These are phyloP conservation scores for Talaromyces ruber DNA, from an alignment of 495 filamentous ascomycete species.

Conservation along the genomic window DNA sequence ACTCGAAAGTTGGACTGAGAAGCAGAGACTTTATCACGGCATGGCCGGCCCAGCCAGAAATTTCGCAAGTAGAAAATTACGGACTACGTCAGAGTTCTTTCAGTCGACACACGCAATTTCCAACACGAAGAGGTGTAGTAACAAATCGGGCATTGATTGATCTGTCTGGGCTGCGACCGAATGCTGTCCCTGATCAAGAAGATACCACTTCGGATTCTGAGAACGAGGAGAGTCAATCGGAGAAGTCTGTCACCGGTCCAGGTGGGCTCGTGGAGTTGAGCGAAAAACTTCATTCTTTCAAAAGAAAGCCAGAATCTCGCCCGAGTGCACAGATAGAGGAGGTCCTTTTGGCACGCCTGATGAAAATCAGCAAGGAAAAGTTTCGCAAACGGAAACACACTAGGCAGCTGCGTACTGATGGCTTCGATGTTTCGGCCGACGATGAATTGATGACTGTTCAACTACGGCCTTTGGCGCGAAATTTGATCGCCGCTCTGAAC, in stretches of 20 bases:
- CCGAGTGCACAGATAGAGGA: neutral
- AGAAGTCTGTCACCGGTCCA: neutral
- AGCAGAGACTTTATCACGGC: neutral
- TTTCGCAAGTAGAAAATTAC: neutral
- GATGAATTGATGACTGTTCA: neutral
- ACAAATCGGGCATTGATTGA: neutral
- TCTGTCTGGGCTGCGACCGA: neutral
- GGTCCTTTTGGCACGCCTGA: neutral
- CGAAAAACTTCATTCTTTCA: neutral
- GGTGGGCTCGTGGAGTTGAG: too few species aligned
- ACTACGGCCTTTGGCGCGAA: neutral
- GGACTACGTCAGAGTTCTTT: neutral
- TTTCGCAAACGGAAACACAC: neutral
- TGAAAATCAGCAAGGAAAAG: neutral
- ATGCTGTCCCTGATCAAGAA: neutral
- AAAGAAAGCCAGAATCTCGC: neutral
- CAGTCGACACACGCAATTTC: neutral
- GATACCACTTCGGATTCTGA: neutral
- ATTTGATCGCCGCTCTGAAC: neutral
- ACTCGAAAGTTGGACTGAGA: neutral
- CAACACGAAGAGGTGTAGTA: neutral
- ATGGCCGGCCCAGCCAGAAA: neutral
- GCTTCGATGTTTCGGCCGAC: neutral
- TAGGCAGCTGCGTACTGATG: neutral
- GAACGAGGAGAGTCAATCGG: neutral